phyloP scores from a whole-genome alignment of 768 basidiomycete species.

The Boletus fagicola region DNA sequence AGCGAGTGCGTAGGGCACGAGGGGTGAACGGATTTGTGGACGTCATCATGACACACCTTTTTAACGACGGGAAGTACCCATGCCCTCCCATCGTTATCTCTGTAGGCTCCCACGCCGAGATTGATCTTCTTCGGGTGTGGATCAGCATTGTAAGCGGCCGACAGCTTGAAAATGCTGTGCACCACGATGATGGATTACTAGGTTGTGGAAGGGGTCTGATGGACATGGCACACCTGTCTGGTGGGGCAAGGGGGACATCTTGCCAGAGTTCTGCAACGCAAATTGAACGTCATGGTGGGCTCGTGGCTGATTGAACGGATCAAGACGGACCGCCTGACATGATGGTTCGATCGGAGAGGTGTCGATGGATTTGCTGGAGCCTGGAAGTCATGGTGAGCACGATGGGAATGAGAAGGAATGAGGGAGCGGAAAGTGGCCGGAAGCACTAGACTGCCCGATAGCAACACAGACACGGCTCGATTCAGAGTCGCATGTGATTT shows the following conservation, averaged over 20 bases:
- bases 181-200: conserved; percentile 8
- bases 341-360: conserved; percentile 41
- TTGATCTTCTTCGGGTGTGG: conserved; percentile 77
- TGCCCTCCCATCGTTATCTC: conserved; percentile 82
- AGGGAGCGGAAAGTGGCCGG: not conserved
- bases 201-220: not conserved
- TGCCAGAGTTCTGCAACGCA: conserved; percentile 65
- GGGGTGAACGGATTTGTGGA: not conserved
- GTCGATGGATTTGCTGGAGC: conserved; percentile 57
- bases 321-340: conserved; percentile 55
- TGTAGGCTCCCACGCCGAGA: conserved; percentile 90
- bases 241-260: conserved; percentile 76
- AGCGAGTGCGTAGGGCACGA: not conserved
- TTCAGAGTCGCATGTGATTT: conserved; percentile 22
- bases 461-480: not conserved
- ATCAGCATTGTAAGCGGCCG: conserved; percentile 85
- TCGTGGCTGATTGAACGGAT: conserved; percentile 1
- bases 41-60: conserved; percentile 52
- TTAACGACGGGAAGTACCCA: conserved; percentile 92
- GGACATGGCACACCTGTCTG: conserved; percentile 60
- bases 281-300: not conserved
- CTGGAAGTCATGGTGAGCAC: conserved; percentile 49
- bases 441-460: not conserved
- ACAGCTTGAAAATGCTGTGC: conserved; percentile 84
- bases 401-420: not conserved